A percentile compares a stretch with the other conserved stretches of the same genome.
These are phyloP conservation scores for Cadophora malorum DNA, from an alignment of 2,329 filamentous ascomycete genomes.

Conservation along the genomic window DNA sequence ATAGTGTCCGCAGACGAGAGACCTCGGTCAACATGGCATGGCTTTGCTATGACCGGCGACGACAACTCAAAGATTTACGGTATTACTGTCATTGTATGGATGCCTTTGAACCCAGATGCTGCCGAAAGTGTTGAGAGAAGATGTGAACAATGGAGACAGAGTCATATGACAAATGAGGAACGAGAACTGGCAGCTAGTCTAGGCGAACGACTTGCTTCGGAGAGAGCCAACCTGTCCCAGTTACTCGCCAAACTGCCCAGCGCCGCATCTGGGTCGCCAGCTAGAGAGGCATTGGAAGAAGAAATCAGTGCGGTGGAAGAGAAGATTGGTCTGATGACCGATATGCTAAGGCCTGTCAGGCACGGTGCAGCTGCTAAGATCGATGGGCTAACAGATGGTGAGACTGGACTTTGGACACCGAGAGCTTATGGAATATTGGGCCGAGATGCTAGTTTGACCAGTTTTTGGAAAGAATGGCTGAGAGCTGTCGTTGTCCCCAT, in stretches of 20 bases:
- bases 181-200: conserved; percentile 90
- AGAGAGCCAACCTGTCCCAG: conserved; percentile 88
- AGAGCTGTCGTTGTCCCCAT: conserved; percentile 93
- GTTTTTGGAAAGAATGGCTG: conserved; percentile 99
- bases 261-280: conserved; percentile 79
- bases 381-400: conserved; percentile 91
- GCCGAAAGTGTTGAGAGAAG: conserved; percentile 83
- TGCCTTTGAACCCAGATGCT: conserved; percentile 79
- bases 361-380: conserved; percentile 97
- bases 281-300: conserved; percentile 85
- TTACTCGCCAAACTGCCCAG: conserved; percentile 83
- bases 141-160: conserved; percentile 84
- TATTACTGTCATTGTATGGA: conserved; percentile 91
- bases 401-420: conserved; percentile 95
- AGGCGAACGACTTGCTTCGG: conserved; percentile 83
- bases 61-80: conserved; percentile 93
- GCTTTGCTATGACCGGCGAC: conserved; percentile 95
- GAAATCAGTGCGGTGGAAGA: conserved; percentile 96
- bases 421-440: conserved; percentile 93
- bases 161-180: conserved; percentile 89
- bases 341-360: conserved; percentile 88
- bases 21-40: conserved; percentile 97
- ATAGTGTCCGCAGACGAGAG: conserved; percentile 95
- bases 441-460: conserved; percentile 79
- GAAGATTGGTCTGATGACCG: conserved; percentile 96